Evolutionary conservation across 1,139 yeast species (phyloP).

Genomic region (Debaryomyces udenii): DNA sequence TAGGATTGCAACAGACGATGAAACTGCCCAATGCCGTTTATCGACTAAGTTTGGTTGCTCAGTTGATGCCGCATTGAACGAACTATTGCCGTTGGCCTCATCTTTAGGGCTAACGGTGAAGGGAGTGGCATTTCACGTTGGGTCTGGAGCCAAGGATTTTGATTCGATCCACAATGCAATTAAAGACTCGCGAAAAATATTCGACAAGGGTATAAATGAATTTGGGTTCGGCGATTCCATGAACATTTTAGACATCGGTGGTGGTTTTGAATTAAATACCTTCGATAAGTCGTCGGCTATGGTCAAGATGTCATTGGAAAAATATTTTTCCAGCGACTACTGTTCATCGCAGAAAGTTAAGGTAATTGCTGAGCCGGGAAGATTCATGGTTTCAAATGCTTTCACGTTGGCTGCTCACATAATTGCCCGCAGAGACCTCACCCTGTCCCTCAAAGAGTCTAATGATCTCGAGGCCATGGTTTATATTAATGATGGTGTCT

Average conservation of each 20-base stretch:
- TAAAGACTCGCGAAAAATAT: constrained; percentile 69
- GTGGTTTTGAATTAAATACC: constrained; percentile 78
- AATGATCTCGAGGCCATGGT: constrained; percentile 45
- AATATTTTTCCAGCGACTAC: constrained; percentile 55
- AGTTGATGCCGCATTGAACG: constrained; percentile 51
- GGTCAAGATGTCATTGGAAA: constrained; percentile 57
- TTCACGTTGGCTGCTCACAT: constrained; percentile 85
- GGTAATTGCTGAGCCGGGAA: constrained; percentile 92
- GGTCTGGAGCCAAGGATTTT: constrained; percentile 88
- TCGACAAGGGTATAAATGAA: constrained; percentile 54
- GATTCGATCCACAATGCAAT: constrained; percentile 71
- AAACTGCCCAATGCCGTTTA: constrained; percentile 82
- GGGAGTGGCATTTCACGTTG: constrained; percentile 96
- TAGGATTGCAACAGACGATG: constrained; percentile 89
- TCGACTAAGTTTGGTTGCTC: constrained; percentile 91
- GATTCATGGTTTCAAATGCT: constrained; percentile 84
- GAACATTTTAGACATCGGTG: constrained; percentile 82
- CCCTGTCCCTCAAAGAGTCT: constrained; percentile 19
- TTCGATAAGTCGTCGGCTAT: constrained; percentile 65
- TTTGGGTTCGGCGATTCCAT: constrained; percentile 46
- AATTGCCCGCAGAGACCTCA: constrained; percentile 70
- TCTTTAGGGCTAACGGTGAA: constrained; percentile 62
- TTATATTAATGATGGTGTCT: constrained; percentile 92
- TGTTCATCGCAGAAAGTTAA: constrained; percentile 38
- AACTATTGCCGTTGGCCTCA: constrained; percentile 64